These are phyloP conservation scores for Xylaria sp. DNA, from an alignment of 2,329 filamentous ascomycete genomes.

Conservation along the genomic window DNA sequence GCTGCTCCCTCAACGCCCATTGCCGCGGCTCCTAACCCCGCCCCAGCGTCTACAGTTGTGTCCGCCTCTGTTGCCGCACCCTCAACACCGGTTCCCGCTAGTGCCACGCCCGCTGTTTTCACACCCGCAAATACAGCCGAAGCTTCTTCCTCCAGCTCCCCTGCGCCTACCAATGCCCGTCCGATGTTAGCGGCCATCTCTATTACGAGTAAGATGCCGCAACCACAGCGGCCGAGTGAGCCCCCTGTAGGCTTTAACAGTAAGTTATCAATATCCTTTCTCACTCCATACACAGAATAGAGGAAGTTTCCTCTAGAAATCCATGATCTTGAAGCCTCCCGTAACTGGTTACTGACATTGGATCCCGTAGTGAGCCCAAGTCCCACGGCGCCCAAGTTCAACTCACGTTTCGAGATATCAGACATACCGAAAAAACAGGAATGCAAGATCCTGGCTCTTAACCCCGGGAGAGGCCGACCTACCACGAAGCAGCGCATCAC, in stretches of 20 bases:
- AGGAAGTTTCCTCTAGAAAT: neutral
- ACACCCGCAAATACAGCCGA: neutral
- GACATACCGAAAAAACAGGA: neutral
- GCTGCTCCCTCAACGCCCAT: neutral
- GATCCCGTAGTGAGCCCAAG: neutral
- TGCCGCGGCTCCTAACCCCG: neutral
- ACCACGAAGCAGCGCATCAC: neutral
- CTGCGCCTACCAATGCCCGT: neutral
- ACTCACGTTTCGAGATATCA: conserved; percentile 11
- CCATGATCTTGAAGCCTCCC: neutral
- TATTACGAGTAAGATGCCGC: neutral
- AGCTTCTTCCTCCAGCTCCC: neutral
- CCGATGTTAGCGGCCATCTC: neutral
- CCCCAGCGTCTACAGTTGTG: neutral
- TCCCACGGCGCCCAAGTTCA: conserved; percentile 1
- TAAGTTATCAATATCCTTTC: too few species aligned
- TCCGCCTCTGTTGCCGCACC: neutral
- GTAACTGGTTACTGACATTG: neutral
- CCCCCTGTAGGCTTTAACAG: neutral
- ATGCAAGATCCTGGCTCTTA: conserved; percentile 7
- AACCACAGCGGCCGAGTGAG: neutral
- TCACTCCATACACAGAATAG: too few species aligned
- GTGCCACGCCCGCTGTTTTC: neutral
- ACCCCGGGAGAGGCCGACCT: neutral
- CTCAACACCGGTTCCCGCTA: neutral